Conservation (phyloP, 1,284 basidiomycete species). For the Trichosporon ovoides region DNA sequence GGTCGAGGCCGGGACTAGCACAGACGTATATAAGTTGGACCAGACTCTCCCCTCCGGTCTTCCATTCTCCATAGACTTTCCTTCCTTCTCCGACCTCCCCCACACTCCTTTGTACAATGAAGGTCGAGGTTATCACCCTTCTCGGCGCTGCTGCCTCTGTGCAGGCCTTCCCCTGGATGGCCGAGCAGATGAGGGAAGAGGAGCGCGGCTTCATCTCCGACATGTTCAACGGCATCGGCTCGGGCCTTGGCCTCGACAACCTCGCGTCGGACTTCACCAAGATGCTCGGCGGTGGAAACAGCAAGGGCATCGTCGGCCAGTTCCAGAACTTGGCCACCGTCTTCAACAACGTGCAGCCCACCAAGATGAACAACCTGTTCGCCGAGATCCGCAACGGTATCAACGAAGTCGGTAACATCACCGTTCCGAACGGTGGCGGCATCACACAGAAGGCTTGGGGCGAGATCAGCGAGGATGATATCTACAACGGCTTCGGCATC, state of each 20-base stretch:
- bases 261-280: constrained; percentile 14
- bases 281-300: constrained; percentile 9
- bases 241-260: constrained; percentile 6
- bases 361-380: constrained; percentile 6
- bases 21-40: not conserved
- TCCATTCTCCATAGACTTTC: not conserved
- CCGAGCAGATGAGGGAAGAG: constrained; percentile 7
- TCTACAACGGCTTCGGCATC: constrained; percentile 10
- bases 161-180: constrained; percentile 17
- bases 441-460: constrained; percentile 6
- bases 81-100: not conserved
- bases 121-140: constrained; percentile 10
- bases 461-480: not conserved
- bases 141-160: constrained; percentile 6
- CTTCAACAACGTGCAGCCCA: constrained; percentile 8
- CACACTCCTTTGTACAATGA: constrained; percentile 13
- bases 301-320: not conserved
- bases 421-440: constrained; percentile 2
- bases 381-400: constrained; percentile 12
- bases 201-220: constrained; percentile 7
- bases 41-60: not conserved
- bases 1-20: not conserved
- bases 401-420: constrained; percentile 6
- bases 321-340: constrained; percentile 5
- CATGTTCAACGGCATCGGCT: constrained; percentile 5